A percentile compares a stretch with the other conserved stretches of the same genome.
Conservation (phyloP, 2,329 filamentous ascomycete genomes). For the Aspergillus versicolor region DNA sequence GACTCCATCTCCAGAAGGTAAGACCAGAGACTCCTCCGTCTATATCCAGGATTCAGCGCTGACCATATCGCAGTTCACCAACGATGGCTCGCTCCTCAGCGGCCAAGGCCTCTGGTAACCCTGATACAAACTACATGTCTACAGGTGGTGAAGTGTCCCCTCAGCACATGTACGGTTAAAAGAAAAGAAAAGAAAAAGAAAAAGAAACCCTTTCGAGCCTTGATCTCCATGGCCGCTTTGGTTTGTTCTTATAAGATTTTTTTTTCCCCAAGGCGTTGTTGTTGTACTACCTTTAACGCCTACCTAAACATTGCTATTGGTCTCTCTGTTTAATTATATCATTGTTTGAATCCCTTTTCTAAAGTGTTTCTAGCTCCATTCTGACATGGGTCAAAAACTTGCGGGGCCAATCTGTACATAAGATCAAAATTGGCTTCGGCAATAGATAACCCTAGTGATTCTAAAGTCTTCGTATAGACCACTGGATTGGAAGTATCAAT, state of each 20-base stretch:
- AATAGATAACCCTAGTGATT: conserved; percentile 4
- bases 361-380: conserved; percentile 21
- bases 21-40: conserved; percentile 33
- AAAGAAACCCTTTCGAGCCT: conserved; percentile 4
- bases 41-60: conserved; percentile 10
- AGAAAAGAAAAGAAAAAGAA: neutral
- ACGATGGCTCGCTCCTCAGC: conserved; percentile 98
- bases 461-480: neutral
- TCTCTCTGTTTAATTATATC: conserved; percentile 17
- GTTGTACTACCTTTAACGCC: conserved; percentile 28
- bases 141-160: conserved; percentile 58
- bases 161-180: conserved; percentile 40
- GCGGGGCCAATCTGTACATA: conserved; percentile 38
- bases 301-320: conserved; percentile 31
- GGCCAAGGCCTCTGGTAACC: conserved; percentile 79
- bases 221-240: conserved; percentile 15
- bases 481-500: neutral
- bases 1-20: conserved; percentile 95
- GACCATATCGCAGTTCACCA: conserved; percentile 65
- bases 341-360: conserved; percentile 22
- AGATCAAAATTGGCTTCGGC: conserved; percentile 28
- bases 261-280: conserved; percentile 36
- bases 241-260: conserved; percentile 23
- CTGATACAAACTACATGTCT: conserved; percentile 77
- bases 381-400: conserved; percentile 24